These are phyloP conservation scores for Cyathus striatus DNA, from an alignment of 768 basidiomycete species.

Conservation along the genomic window DNA sequence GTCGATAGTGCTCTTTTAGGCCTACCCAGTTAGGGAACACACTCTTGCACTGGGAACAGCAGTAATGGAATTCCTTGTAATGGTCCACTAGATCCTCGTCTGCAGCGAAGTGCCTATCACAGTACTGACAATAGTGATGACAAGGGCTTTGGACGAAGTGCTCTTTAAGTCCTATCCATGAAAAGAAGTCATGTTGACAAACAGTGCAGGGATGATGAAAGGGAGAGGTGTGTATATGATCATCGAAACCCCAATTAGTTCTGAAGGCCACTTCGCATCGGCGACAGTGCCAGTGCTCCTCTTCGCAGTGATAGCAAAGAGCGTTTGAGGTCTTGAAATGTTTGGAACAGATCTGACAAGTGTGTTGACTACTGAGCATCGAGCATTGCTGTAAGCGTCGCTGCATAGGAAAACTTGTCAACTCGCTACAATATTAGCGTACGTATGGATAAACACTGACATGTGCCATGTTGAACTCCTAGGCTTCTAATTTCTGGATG, in stretches of 20 bases:
- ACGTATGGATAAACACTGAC: too few species aligned
- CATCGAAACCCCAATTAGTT: not conserved
- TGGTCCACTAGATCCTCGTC: slow-evolving; percentile 31
- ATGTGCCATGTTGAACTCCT: too few species aligned
- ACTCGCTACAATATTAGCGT: too few species aligned
- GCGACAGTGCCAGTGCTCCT: too few species aligned
- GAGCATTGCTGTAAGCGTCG: too few species aligned
- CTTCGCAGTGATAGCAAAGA: too few species aligned
- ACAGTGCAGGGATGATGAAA: not conserved
- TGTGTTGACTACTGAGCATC: too few species aligned
- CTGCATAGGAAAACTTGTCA: too few species aligned
- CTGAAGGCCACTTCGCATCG: not conserved
- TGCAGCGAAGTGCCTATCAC: slow-evolving; percentile 36
- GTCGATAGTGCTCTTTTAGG: slow-evolving; percentile 43
- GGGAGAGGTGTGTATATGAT: not conserved
- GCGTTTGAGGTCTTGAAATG: not conserved
- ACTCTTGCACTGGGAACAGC: slow-evolving; percentile 34
- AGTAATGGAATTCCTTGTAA: slow-evolving; percentile 30
- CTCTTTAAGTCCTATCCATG: not conserved
- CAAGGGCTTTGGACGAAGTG: not conserved
- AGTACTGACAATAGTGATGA: slow-evolving; percentile 28
- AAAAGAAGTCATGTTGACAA: not conserved
- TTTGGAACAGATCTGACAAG: not conserved
- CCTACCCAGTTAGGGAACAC: slow-evolving; percentile 34
- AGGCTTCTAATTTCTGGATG: too few species aligned